Evolutionary conservation across 2,329 filamentous ascomycete genomes (phyloP).

Genomic region (Thelonectria blattea): DNA sequence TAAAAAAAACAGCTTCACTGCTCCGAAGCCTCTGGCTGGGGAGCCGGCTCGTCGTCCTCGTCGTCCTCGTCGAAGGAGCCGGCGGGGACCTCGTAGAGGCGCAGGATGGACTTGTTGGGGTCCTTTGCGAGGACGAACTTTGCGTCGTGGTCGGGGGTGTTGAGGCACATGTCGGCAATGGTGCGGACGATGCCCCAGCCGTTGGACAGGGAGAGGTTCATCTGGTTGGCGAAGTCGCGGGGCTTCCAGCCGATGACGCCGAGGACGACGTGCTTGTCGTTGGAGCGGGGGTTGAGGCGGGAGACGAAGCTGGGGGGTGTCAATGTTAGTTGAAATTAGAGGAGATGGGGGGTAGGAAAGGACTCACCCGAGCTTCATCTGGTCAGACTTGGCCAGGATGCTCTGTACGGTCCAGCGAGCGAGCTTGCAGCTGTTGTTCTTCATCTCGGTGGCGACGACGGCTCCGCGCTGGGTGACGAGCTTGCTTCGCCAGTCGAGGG

Average conservation of each 20-base stretch:
- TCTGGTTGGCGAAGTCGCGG: slow-evolving; percentile 93
- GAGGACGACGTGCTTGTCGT: slow-evolving; percentile 92
- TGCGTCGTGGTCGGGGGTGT: slow-evolving; percentile 76
- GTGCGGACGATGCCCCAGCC: slow-evolving; percentile 99
- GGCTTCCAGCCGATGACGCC: slow-evolving; percentile 98
- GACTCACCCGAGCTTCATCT: slow-evolving; percentile 94
- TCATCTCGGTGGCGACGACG: slow-evolving; percentile 99
- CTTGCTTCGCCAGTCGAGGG: slow-evolving; percentile 96
- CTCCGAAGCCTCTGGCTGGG: slow-evolving; percentile 35
- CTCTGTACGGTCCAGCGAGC: slow-evolving; percentile 97
- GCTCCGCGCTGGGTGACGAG: slow-evolving; percentile 93
- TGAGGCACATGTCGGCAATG: slow-evolving; percentile 91
- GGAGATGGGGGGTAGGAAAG: neutral
- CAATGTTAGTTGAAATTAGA: slow-evolving; percentile 25
- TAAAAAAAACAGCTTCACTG: slow-evolving; percentile 6
- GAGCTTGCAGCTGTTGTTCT: slow-evolving; percentile 99
- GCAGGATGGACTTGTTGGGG: slow-evolving; percentile 94
- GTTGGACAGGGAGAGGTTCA: slow-evolving; percentile 96
- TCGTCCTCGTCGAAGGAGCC: slow-evolving; percentile 91
- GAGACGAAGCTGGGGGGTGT: slow-evolving; percentile 78
- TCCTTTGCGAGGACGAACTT: slow-evolving; percentile 88
- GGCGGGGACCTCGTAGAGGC: slow-evolving; percentile 88
- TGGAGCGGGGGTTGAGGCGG: slow-evolving; percentile 87
- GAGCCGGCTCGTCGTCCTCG: slow-evolving; percentile 64
- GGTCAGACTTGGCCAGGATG: slow-evolving; percentile 95